Base-by-base conservation (phyloP, 345 rosid genomes). In the Mercurialis annua region DNA sequence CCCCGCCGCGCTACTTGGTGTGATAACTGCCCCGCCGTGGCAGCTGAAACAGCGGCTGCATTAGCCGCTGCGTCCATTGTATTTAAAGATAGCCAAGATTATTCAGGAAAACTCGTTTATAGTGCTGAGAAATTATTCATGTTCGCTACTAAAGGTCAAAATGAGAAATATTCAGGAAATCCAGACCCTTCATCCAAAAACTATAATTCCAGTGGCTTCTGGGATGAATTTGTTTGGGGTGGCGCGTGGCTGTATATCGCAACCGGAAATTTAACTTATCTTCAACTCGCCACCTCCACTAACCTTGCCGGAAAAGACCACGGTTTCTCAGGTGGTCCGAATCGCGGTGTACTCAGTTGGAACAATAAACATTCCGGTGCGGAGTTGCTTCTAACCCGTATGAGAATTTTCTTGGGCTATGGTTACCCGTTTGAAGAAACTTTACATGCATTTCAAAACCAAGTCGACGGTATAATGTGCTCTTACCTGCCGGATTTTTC, bases 311-410 rank as follows among this genome's bases (percentile, higher is more conserved):
- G 40, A 68, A 96, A 89, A 78, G 99, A 97, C 50, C 89, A 92
- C 70, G 85, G 89, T 65, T 94, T 91, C 77, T 82, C 89, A 96
- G 93, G 97, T 65, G 96, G 87, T 24, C 86, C 89, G 2, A 87
- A 81, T 71, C 83, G 81, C 73, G 94, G 92, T 64, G 93, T 94
- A 1, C 83, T 91, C 78, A 89, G 89, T 75, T 94, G 98, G 99
- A 98, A 94, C 80, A 94, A 94, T 77, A 94, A 94, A 82, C 99
- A 89, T 70, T 74, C 99, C 9, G 99, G 92, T 62, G 95, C 92
- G 67, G 95, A 90, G 86, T 59, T 59, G 64, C 49, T 59, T 21
- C 43, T 69, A 31, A 58, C 34, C 30, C 73, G 52, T 60, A 18
- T 52, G 7, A 27, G 57, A 27, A 33, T 61, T 40, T 69, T 69